phyloP scores from a whole-genome alignment of 306 rosid species.

The Casuarina glauca region DNA sequence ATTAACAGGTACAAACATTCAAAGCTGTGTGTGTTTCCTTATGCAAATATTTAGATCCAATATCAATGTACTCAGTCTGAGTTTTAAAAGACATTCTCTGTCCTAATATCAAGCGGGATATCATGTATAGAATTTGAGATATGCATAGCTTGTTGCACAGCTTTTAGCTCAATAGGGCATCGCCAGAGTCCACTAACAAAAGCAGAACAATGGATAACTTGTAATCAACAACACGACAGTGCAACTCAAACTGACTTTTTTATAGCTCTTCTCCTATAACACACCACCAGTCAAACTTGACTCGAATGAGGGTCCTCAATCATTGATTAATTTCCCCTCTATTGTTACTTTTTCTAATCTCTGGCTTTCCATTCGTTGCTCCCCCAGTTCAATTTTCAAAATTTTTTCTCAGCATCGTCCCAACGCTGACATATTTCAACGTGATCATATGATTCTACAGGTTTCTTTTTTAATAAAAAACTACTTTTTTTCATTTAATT shows the following conservation, averaged over 20 bases:
- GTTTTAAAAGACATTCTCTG: not conserved
- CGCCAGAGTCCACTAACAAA: not conserved
- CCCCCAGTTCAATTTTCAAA: not conserved
- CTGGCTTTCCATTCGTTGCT: not conserved
- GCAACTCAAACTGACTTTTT: not conserved
- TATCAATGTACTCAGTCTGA: not conserved
- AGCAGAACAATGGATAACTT: not conserved
- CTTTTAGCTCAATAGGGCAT: not conserved
- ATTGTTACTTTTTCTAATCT: not conserved
- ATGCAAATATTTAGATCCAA: not conserved
- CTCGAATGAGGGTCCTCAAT: not conserved
- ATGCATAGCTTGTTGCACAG: not conserved
- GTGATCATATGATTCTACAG: no score
- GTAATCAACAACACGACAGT: not conserved
- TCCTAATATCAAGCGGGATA: not conserved
- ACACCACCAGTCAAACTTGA: not conserved
- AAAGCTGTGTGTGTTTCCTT: not conserved
- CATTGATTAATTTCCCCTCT: not conserved
- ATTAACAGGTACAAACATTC: not conserved
- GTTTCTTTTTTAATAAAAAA: no score
- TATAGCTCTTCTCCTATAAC: not conserved
- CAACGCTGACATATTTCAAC: not conserved
- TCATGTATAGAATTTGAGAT: not conserved
- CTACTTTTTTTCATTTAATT: no score
- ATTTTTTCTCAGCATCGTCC: not conserved